Evolutionary conservation across 2,329 filamentous ascomycete species (phyloP).

Genomic region (Colletotrichum gloeosporioides): DNA sequence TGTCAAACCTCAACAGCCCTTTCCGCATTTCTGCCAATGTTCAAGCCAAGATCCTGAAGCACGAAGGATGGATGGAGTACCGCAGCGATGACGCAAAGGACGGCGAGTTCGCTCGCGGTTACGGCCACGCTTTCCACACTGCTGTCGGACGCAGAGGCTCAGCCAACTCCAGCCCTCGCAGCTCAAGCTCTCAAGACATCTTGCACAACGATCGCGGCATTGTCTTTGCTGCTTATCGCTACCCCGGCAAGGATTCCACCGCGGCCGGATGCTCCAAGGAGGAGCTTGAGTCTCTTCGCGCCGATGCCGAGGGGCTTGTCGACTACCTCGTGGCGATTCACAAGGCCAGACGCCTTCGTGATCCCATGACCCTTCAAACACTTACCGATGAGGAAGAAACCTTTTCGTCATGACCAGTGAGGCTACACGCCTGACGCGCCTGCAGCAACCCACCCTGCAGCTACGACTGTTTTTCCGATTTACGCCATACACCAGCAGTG

Average conservation of each 20-base stretch:
- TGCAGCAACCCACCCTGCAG: background rate
- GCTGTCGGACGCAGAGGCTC: constrained; percentile 34
- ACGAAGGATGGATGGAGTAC: constrained; percentile 59
- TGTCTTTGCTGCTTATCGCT: constrained; percentile 61
- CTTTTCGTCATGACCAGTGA: background rate
- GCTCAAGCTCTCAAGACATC: background rate
- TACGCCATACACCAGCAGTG: background rate
- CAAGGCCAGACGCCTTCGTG: constrained; percentile 39
- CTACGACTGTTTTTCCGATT: constrained; percentile 5
- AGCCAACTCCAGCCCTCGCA: constrained; percentile 3
- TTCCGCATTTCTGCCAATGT: constrained; percentile 56
- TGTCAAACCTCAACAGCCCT: constrained; percentile 55
- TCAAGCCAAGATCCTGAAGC: constrained; percentile 55
- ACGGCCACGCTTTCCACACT: constrained; percentile 58
- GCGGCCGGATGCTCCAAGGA: constrained; percentile 38
- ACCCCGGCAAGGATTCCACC: constrained; percentile 44
- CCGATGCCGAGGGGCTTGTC: constrained; percentile 58
- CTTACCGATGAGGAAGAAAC: constrained; percentile 14
- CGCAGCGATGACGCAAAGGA: constrained; percentile 44
- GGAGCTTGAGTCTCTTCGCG: constrained; percentile 51
- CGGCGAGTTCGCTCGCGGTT: constrained; percentile 56
- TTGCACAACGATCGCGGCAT: constrained; percentile 52
- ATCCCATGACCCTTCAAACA: constrained; percentile 12
- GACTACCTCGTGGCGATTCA: constrained; percentile 59
- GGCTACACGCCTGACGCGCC: background rate